Evolutionary conservation across 768 basidiomycete genomes (phyloP), one percentile per base, ranked within the genome.

Genomic region (Boletus patriciae): DNA sequence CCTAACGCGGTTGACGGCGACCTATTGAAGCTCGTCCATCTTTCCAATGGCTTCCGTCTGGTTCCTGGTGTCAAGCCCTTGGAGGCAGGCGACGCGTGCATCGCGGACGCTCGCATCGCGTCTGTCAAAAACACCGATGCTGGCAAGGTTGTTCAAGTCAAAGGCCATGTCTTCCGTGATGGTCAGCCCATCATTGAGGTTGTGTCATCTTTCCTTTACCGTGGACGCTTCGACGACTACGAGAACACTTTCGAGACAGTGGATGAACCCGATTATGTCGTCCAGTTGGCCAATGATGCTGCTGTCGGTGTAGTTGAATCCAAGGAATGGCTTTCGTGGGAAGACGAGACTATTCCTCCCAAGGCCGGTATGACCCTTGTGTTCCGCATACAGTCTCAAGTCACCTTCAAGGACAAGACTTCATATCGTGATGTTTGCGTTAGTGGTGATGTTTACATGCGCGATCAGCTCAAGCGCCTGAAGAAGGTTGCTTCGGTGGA

Each of bases 281-380:
- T 99, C 18, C 79, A 86, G 36, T 68, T 97, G 57, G 76, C 80
- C 34, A 86, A 80, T 6, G 88, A 93, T 61, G 90, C 93, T 3
- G 83, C 81, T 33, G 87, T 98, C 61, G 95, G 93, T 41, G 92
- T 98, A 18, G 78, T 99, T 7, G 85, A 90, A 69, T 92, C 92
- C 45, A 99, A 99, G 78, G 91, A 96, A 69, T 99, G 97, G 97
- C 94, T 98, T 74, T 86, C 88, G 48, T 98, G 95, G 96, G 87
- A 90, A 50, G 88, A 96, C 66, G 85, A 91, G 43, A 77, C 84
- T 7, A 81, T 81, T 54, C 88, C 93, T 25, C 85, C 95, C 47
- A 76, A 83, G 42, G 82, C 88, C 9, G 94, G 95, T 23, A 88
- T 88, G 36, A 82, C 83, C 2, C 85, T 99, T 48, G 85, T 94